Base-by-base conservation (phyloP, 1,284 basidiomycete genomes). In the Boletus smithii region DNA sequence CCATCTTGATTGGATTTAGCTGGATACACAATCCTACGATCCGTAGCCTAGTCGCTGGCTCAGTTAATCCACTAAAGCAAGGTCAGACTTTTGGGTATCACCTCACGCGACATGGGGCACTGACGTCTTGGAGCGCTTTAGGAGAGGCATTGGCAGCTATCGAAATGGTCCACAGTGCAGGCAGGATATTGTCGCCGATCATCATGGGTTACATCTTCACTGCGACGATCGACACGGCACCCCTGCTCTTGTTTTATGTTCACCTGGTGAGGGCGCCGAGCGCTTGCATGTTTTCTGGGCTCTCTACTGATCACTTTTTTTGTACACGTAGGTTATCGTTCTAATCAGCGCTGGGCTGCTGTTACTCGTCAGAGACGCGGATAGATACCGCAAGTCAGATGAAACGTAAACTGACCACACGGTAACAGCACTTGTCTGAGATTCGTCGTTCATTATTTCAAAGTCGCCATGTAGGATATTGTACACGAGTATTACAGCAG, bases 51-150 rank as follows among this genome's bases (percentile, higher is more conserved):
- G 61, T 58, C 3, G 61, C 50, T 14, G 58, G 62, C 10, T 66
- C 69, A 0, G 65, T 69, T 1, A 56, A 64, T 11, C 69, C 68
- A 7, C 46, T 60, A 0, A 57, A 60, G 16, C 67, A 69, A 60
- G 66, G 67, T 66, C 29, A 24, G 39, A 13, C 23, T 13, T 23
- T 4, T n/a, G n/a, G 16, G n/a, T 14, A 4, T 8, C 1, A 1
- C 8, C n/a, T 17, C n/a, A 14, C 5, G 8, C 4, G 6, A 9
- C n/a, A 26, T 43, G 1, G 6, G 18, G 10, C 2, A 23, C 30
- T 51, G 11, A 57, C 17, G 4, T 11, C n/a, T 13, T 2, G 3
- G n/a, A 11, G 1, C 20, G 4, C 14, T 18, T 9, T 37, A 70
- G 69, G 69, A 22, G 60, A 69, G 16, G 59, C 63, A 14, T 44